Evolutionary conservation across 495 filamentous ascomycete genomes (phyloP).

Genomic region (Thozetella sp.): DNA sequence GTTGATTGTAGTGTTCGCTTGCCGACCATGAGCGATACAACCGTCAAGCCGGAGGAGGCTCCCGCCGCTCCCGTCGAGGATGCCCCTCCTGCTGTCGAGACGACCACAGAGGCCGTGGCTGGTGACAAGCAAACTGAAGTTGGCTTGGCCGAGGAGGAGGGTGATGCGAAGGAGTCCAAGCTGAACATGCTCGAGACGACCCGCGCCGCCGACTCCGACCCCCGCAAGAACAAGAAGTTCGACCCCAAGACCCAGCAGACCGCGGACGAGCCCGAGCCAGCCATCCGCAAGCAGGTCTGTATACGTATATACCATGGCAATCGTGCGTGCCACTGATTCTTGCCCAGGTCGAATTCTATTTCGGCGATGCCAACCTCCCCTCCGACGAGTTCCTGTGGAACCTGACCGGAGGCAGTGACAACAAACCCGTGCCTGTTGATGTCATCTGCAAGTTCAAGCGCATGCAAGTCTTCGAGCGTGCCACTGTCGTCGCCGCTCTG

Average conservation of each 20-base stretch:
- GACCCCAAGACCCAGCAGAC: conserved; percentile 63
- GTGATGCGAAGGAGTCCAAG: conserved; percentile 16
- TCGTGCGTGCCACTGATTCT: conserved; percentile 13
- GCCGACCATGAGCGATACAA: conserved; percentile 31
- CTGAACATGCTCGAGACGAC: conserved; percentile 16
- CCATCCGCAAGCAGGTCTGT: conserved; percentile 44
- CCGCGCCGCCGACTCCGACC: conserved; percentile 15
- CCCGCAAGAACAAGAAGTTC: conserved; percentile 56
- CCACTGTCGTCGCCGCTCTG: conserved; percentile 79
- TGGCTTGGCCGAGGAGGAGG: background rate
- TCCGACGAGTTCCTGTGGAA: conserved; percentile 84
- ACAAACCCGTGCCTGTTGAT: conserved; percentile 76
- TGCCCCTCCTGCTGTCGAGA: conserved; percentile 5
- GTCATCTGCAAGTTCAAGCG: conserved; percentile 84
- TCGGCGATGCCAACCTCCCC: conserved; percentile 88
- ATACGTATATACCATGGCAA: conserved; percentile 9
- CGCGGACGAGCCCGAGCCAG: conserved; percentile 68
- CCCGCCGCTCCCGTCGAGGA: conserved; percentile 17
- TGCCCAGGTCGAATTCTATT: conserved; percentile 92
- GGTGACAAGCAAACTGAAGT: conserved; percentile 3
- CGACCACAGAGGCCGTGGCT: conserved; percentile 9
- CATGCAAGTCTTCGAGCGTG: conserved; percentile 90
- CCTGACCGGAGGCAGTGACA: conserved; percentile 72
- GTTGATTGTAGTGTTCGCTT: no score
- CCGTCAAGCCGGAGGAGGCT: conserved; percentile 19